Base-by-base conservation (phyloP, 2,329 filamentous ascomycete genomes). In the Myriosclerotinia curreyana region DNA sequence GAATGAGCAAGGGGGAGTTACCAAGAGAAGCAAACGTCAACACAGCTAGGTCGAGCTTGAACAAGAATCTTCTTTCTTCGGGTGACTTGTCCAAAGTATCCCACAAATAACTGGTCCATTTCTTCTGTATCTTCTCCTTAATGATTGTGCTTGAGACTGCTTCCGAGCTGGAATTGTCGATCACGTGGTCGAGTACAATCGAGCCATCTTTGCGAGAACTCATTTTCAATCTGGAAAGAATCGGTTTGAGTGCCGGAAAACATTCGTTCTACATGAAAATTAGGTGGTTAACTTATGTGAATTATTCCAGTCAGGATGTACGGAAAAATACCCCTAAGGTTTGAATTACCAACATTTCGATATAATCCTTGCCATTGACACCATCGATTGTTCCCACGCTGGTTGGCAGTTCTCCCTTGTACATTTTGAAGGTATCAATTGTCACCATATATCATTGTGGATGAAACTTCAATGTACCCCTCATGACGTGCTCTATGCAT, bases 1-100 rank as follows among this genome's bases (percentile, higher is more conserved):
- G 8, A 31, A 60, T 17, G 15, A n/a, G 28, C 46, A 25, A 22
- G 17, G 46, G 36, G n/a, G 38, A 36, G 6, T 52, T 44, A 61
- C 62, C 56, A 22, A 66, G 36, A 15, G 63, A 66, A 36, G 62
- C 56, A 42, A 66, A 65, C 40, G 58, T 52, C 8, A 83, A 69
- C 40, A 83, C 75, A 1, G 77, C 78, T 8, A 75, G 72, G 70
- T 82, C 80, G 25, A 82, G 71, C 68, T 82, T 82, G 67, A 80
- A 80, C 36, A 82, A 69, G 50, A 83, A 75, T 64, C 74, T 74
- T 8, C 80, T 75, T 68, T 75, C 48, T 65, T 83, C 80, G 64
- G 82, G 77, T 0, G 77, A 79, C 1, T 78, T 76, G 66, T 83
- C 81, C 25, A 82, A 76, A 1, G 78, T 80, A 71, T 83, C 81